A percentile compares a stretch with the other conserved stretches of the same genome.
Evolutionary conservation across 768 basidiomycete genomes (phyloP).

Genomic region (Xerocomus spinulosus): DNA sequence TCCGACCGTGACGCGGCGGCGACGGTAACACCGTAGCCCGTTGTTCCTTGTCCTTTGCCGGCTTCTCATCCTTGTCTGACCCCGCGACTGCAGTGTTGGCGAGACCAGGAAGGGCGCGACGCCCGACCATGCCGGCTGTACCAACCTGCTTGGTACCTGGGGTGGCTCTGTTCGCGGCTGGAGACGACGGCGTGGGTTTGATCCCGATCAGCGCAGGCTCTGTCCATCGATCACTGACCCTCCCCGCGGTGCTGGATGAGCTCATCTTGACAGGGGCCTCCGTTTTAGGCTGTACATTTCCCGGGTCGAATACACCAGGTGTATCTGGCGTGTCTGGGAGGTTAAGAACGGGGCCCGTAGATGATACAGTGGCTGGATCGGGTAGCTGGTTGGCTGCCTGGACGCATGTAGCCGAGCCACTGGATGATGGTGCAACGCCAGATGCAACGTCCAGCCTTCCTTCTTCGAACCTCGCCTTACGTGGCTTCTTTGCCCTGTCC

Average conservation of each 20-base stretch:
- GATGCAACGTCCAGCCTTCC: background rate
- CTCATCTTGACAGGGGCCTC: slow-evolving; percentile 5
- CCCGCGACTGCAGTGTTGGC: slow-evolving; percentile 7
- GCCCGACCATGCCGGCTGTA: slow-evolving; percentile 31
- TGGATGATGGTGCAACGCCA: background rate
- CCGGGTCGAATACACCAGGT: slow-evolving; percentile 1
- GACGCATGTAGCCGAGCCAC: background rate
- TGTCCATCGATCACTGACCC: slow-evolving; percentile 31
- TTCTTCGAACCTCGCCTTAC: slow-evolving; percentile 37
- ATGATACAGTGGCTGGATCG: background rate
- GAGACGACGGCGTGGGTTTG: slow-evolving; percentile 17
- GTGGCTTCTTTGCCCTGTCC: slow-evolving; percentile 65
- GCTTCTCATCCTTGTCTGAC: slow-evolving; percentile 6
- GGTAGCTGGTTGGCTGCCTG: background rate
- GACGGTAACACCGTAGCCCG: slow-evolving; percentile 21
- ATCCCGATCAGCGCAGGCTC: slow-evolving; percentile 31
- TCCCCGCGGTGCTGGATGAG: slow-evolving; percentile 7
- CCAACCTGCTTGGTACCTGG: slow-evolving; percentile 11
- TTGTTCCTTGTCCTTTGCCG: slow-evolving; percentile 19
- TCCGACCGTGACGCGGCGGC: slow-evolving; percentile 47
- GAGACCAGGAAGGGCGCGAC: slow-evolving; percentile 42
- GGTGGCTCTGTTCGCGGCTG: background rate
- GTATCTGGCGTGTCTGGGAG: background rate
- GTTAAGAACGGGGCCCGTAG: slow-evolving; percentile 4
- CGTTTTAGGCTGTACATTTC: background rate